These are phyloP conservation scores for Salvia hispanica DNA, from an alignment of 257 asterid genomes.

Conservation along the genomic window DNA sequence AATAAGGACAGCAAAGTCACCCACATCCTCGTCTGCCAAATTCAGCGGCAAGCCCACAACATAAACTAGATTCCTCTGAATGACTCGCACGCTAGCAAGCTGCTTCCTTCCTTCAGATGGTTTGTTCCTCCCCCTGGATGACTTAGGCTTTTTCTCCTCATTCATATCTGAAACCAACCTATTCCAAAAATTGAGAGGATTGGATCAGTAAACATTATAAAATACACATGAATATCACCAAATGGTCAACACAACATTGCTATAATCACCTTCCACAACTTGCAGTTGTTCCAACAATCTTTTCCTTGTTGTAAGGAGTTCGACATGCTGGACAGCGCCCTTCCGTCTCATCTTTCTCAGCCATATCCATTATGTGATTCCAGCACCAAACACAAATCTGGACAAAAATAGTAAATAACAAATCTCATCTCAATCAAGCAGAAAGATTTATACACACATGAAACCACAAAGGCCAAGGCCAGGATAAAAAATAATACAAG, in stretches of 20 bases:
- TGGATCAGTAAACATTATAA: slow-evolving; percentile 24
- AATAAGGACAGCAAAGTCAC: slow-evolving; percentile 16
- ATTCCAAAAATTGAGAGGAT: slow-evolving; percentile 23
- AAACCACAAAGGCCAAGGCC: background rate
- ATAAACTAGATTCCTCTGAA: slow-evolving; percentile 92
- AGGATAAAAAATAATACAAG: background rate
- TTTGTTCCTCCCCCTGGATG: slow-evolving; percentile 79
- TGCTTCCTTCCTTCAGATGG: slow-evolving; percentile 87
- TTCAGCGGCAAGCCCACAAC: slow-evolving; percentile 89
- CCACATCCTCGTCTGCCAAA: slow-evolving; percentile 91
- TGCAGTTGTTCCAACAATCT: slow-evolving; percentile 84
- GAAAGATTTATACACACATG: slow-evolving; percentile 2
- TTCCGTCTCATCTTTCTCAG: slow-evolving; percentile 91
- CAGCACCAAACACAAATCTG: slow-evolving; percentile 99
- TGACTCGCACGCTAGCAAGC: slow-evolving; percentile 82
- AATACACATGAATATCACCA: background rate
- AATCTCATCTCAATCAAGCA: slow-evolving; percentile 19
- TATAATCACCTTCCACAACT: slow-evolving; percentile 66
- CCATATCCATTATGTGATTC: slow-evolving; percentile 98
- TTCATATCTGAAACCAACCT: slow-evolving; percentile 80
- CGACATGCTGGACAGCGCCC: slow-evolving; percentile 99
- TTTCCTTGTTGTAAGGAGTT: slow-evolving; percentile 90
- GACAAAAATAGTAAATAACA: slow-evolving; percentile 15
- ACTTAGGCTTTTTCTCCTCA: slow-evolving; percentile 68
- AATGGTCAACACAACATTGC: slow-evolving; percentile 22